Evolutionary conservation across 176 grass and related monocot genomes (phyloP).

Genomic region (Carex scoparia): DNA sequence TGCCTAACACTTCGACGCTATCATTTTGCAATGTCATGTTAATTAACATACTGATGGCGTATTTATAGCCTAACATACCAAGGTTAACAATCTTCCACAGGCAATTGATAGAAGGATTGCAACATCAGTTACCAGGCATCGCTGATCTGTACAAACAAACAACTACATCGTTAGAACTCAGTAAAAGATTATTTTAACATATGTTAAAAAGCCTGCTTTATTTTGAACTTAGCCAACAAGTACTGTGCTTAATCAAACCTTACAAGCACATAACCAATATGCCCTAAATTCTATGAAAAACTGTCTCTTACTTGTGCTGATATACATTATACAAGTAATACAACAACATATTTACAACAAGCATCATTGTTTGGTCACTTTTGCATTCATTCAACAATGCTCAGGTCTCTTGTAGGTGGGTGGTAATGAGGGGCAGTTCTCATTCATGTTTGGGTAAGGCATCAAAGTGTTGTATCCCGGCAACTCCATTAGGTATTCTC

Average conservation of each 20-base stretch:
- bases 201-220: background rate
- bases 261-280: background rate
- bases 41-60: background rate
- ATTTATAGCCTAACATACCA: background rate
- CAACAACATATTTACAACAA: conserved; percentile 4
- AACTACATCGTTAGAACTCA: background rate
- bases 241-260: background rate
- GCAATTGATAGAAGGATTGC: background rate
- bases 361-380: background rate
- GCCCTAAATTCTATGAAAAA: background rate
- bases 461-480: conserved; percentile 84
- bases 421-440: conserved; percentile 88
- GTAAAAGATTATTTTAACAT: background rate
- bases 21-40: background rate
- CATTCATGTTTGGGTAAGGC: conserved; percentile 80
- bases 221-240: background rate
- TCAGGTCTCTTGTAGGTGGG: conserved; percentile 57
- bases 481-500: conserved; percentile 89
- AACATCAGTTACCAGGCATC: background rate
- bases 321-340: background rate
- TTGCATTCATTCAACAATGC: conserved; percentile 45
- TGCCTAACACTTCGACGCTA: background rate
- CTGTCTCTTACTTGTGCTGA: background rate
- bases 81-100: background rate
- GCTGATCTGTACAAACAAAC: background rate